A percentile compares a stretch with the other conserved stretches of the same genome.
Evolutionary conservation across 2,329 filamentous ascomycete species (phyloP).

Genomic region (Fusarium sp.): DNA sequence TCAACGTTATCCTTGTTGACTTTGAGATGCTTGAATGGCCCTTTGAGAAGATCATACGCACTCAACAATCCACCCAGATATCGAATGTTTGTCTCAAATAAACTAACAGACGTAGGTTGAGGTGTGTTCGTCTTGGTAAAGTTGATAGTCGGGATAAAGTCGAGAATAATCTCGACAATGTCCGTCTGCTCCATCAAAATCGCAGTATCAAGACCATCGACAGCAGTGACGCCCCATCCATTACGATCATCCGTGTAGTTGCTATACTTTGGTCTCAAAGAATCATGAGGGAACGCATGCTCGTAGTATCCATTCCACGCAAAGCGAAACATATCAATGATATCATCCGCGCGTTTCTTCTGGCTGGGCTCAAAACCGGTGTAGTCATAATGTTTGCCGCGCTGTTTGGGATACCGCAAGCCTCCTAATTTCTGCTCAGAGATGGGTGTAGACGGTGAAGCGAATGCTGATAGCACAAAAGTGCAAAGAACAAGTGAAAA

Average conservation of each 20-base stretch:
- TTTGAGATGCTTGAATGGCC: conserved; percentile 38
- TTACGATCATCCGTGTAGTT: conserved; percentile 17
- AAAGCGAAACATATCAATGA: conserved; percentile 18
- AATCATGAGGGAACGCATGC: conserved; percentile 7
- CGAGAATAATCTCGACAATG: conserved; percentile 10
- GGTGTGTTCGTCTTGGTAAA: conserved; percentile 11
- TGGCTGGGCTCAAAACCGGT: conserved; percentile 16
- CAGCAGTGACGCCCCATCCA: conserved; percentile 21
- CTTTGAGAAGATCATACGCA: conserved; percentile 61
- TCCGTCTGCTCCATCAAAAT: conserved; percentile 24
- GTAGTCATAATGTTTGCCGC: conserved; percentile 13
- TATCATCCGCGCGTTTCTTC: conserved; percentile 7
- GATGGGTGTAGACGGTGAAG: background rate
- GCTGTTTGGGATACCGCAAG: background rate
- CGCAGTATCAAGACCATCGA: conserved; percentile 20
- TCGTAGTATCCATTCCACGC: conserved; percentile 17
- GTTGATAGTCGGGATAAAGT: conserved; percentile 9
- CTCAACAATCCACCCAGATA: conserved; percentile 63
- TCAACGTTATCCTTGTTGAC: conserved; percentile 59
- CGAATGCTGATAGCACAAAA: background rate
- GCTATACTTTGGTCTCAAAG: conserved; percentile 3
- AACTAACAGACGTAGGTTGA: conserved; percentile 53
- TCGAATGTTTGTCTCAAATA: conserved; percentile 66
- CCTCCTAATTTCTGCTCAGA: background rate
- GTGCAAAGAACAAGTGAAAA: background rate